Conservation (phyloP, 2,329 filamentous ascomycete species). For the Daldinia sp. region DNA sequence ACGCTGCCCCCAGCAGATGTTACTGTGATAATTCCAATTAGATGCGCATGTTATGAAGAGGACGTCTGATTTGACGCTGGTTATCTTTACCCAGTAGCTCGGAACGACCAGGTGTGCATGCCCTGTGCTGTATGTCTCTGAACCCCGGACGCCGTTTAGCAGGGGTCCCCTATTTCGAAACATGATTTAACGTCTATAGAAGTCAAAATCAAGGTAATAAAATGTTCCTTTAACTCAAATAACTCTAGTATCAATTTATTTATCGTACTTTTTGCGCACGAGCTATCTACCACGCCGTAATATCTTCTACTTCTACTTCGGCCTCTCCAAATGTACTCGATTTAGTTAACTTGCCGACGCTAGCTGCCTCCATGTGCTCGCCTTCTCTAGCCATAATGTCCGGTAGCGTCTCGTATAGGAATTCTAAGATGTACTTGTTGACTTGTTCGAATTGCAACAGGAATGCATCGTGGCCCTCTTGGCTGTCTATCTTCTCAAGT, state of each 20-base stretch:
- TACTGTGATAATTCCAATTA: conserved; percentile 4
- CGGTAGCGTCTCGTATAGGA: conserved; percentile 83
- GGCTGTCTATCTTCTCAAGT: conserved; percentile 89
- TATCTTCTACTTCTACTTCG: conserved; percentile 96
- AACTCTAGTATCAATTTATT: conserved; percentile 10
- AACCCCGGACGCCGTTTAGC: conserved; percentile 18
- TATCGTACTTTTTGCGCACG: conserved; percentile 4
- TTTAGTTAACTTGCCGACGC: conserved; percentile 77
- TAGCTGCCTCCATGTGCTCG: conserved; percentile 58
- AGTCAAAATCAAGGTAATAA: neutral
- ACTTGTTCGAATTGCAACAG: conserved; percentile 97
- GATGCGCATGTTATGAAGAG: conserved; percentile 15
- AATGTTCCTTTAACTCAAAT: neutral
- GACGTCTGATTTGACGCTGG: conserved; percentile 26
- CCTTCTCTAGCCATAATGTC: conserved; percentile 83
- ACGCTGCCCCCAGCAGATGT: conserved; percentile 19
- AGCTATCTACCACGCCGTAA: conserved; percentile 83
- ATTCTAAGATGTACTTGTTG: conserved; percentile 85
- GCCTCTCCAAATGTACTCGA: conserved; percentile 95
- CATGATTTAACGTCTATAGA: conserved; percentile 3
- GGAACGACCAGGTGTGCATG: conserved; percentile 13
- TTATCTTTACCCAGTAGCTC: conserved; percentile 29
- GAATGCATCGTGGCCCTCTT: conserved; percentile 97
- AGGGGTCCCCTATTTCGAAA: conserved; percentile 12
- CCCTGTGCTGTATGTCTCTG: conserved; percentile 25